Conservation (phyloP, 768 basidiomycete genomes). For the Tulasnella sp. region DNA sequence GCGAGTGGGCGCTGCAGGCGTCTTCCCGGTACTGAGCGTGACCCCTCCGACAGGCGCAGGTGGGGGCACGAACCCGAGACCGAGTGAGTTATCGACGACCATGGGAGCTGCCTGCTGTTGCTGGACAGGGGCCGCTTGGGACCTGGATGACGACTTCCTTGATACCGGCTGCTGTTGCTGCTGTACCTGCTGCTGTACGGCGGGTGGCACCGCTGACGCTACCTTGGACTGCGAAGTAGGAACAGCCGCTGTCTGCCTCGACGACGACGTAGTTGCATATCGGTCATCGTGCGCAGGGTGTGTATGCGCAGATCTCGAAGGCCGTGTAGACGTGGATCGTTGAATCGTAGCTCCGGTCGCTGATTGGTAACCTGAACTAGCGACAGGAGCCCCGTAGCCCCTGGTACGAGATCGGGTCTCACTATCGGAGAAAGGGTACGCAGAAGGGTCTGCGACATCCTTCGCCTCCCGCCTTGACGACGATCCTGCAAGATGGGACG, state of each 20-base stretch:
- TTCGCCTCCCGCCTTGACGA: not conserved
- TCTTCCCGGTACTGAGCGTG: not conserved
- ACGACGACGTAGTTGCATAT: not conserved
- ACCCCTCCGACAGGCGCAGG: not conserved
- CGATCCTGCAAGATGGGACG: not conserved
- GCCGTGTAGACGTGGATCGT: not conserved
- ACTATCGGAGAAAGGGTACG: not conserved
- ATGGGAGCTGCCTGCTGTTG: not conserved
- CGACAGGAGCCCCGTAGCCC: not conserved
- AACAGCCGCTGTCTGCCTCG: not conserved
- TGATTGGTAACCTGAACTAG: not conserved
- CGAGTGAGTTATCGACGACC: slow-evolving; percentile 1
- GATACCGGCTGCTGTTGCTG: not conserved
- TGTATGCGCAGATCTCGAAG: not conserved
- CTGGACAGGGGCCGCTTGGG: not conserved
- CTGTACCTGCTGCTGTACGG: not conserved
- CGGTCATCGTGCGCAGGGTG: not conserved
- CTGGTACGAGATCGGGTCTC: not conserved
- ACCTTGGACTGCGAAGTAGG: not conserved
- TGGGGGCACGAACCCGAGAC: slow-evolving; percentile 9
- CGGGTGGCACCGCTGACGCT: not conserved
- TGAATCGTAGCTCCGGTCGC: not conserved
- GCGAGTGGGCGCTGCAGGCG: too few species aligned
- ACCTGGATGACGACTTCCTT: not conserved
- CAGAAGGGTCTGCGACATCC: not conserved